Conservation (phyloP, 2,329 filamentous ascomycete genomes). For the Clonostachys byssicola region DNA sequence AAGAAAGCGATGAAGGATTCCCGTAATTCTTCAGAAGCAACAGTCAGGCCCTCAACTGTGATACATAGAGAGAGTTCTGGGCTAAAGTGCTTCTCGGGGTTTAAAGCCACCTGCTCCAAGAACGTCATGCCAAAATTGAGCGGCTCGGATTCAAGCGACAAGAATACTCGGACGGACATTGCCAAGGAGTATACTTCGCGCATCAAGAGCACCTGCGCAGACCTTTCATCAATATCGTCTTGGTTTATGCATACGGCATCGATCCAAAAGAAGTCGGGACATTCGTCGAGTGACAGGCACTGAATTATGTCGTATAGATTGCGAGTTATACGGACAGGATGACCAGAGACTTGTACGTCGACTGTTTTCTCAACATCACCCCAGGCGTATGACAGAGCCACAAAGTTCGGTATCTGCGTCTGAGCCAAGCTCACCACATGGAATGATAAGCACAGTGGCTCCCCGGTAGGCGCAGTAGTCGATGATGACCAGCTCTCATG, state of each 20-base stretch:
- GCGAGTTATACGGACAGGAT: background rate
- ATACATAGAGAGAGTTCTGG: background rate
- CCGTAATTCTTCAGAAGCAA: background rate
- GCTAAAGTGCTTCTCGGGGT: background rate
- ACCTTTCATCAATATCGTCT: conserved; percentile 1
- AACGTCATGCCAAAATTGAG: background rate
- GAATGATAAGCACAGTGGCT: no score
- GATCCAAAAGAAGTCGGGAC: background rate
- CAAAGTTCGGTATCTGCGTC: background rate
- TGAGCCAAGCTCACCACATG: no score
- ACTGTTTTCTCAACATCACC: background rate
- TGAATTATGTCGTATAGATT: background rate
- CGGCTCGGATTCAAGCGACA: background rate
- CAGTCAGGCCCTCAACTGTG: background rate
- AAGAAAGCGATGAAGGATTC: background rate
- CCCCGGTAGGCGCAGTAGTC: no score
- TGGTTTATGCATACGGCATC: conserved; percentile 3
- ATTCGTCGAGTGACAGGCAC: background rate
- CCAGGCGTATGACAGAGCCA: background rate
- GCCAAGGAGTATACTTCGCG: background rate
- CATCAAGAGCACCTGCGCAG: conserved; percentile 1
- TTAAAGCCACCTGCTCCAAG: background rate
- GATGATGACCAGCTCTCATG: no score
- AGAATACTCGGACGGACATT: background rate
- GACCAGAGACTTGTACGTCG: background rate